Evolutionary conservation across 2,329 filamentous ascomycete genomes (phyloP).

Genomic region (Venturia oleaginea): DNA sequence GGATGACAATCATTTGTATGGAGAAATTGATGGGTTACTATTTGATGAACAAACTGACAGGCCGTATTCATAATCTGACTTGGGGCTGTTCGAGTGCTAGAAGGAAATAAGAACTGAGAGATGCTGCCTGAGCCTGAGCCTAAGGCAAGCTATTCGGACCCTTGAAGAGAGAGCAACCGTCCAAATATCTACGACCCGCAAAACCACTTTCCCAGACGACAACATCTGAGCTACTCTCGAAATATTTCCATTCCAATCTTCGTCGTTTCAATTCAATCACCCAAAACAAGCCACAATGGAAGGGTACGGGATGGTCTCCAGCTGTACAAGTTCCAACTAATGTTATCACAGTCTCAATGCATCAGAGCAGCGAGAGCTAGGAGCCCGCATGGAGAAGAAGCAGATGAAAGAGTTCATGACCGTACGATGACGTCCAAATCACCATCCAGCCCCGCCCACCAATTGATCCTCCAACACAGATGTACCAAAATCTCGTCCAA

Average conservation of each 20-base stretch:
- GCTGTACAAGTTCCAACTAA: constrained; percentile 10
- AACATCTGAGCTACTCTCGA: neutral
- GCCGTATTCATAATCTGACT: too few relatives aligned
- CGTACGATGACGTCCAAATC: constrained; percentile 46
- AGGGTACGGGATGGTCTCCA: constrained; percentile 15
- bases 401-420: constrained; percentile 99
- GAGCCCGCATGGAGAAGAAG: constrained; percentile 90
- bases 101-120: too few relatives aligned
- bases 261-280: neutral
- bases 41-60: too few relatives aligned
- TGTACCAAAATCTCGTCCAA: constrained; percentile 67
- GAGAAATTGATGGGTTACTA: too few relatives aligned
- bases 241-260: neutral
- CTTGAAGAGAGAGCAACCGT: too few relatives aligned
- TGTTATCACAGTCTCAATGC: constrained; percentile 51
- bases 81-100: too few relatives aligned
- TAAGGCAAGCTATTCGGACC: too few relatives aligned
- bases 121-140: too few relatives aligned
- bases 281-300: constrained; percentile 25
- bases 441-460: constrained; percentile 12
- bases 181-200: neutral
- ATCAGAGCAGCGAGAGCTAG: constrained; percentile 84
- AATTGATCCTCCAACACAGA: constrained; percentile 33
- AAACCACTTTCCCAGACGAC: neutral
- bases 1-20: neutral